Evolutionary conservation across 2,329 filamentous ascomycete species (phyloP).

Genomic region (Fusarium sp.): DNA sequence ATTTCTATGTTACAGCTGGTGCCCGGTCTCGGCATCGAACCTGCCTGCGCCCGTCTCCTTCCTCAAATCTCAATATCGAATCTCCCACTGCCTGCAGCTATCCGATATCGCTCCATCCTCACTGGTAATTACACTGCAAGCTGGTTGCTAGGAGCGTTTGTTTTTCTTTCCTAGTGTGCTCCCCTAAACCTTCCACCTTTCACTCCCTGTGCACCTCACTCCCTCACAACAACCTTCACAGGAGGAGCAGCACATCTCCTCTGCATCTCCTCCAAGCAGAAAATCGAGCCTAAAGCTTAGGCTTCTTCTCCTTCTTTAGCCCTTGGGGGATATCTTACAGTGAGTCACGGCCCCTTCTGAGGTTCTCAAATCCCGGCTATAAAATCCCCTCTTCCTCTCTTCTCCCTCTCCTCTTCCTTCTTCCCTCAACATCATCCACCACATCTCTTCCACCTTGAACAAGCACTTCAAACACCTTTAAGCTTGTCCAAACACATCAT

Average conservation of each 20-base stretch:
- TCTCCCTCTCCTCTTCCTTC: conserved; percentile 17
- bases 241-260: conserved; percentile 4
- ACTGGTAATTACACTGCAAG: neutral
- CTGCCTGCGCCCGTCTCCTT: conserved; percentile 2
- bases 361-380: neutral
- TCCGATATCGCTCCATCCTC: neutral
- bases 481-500: conserved; percentile 1
- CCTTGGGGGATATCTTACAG: neutral
- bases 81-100: neutral
- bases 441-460: conserved; percentile 16
- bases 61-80: conserved; percentile 5
- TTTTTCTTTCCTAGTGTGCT: conserved; percentile 7
- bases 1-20: neutral
- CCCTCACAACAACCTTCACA: neutral
- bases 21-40: neutral
- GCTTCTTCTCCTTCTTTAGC: neutral
- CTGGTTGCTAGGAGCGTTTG: neutral
- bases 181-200: neutral
- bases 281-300: conserved; percentile 4
- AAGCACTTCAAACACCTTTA: conserved; percentile 7
- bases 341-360: conserved; percentile 27
- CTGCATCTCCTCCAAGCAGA: neutral
- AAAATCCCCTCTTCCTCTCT: conserved; percentile 2
- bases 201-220: conserved; percentile 6
- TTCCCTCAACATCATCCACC: conserved; percentile 22